Conservation (phyloP, 345 rosid species). For the Rhizophora mangle region DNA sequence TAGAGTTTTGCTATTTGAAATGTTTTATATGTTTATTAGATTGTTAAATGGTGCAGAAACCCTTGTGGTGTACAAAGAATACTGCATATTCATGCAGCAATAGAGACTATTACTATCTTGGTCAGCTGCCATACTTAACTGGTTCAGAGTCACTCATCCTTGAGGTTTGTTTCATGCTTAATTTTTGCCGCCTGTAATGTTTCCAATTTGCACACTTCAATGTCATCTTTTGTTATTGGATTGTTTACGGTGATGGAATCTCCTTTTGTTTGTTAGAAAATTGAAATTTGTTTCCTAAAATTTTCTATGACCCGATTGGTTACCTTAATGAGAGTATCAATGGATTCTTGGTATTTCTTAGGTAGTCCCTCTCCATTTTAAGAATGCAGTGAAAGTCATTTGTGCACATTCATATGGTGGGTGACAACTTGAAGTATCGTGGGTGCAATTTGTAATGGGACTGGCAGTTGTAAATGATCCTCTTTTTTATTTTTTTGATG, state of each 20-base stretch:
- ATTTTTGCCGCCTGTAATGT: too few species aligned
- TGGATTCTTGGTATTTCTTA: background rate
- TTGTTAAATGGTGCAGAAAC: conserved; percentile 55
- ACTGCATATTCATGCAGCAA: conserved; percentile 57
- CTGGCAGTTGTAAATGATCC: too few species aligned
- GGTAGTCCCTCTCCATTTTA: background rate
- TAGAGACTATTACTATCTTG: conserved; percentile 73
- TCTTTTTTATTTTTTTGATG: too few species aligned
- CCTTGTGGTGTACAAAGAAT: conserved; percentile 67
- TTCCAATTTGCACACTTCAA: too few species aligned
- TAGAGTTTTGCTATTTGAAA: background rate
- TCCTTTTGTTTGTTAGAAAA: background rate
- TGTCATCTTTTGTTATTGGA: too few species aligned
- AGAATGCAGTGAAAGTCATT: background rate
- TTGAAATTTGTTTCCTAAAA: background rate
- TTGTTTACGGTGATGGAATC: background rate
- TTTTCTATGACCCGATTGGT: too few species aligned
- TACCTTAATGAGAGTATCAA: too few species aligned
- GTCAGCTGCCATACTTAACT: conserved; percentile 87
- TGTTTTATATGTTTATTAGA: conserved; percentile 13
- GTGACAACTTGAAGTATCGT: too few species aligned
- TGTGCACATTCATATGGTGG: background rate
- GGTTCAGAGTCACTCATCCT: conserved; percentile 57
- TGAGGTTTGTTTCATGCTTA: conserved; percentile 45
- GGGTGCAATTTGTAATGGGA: too few species aligned